Base-by-base conservation (phyloP, 495 filamentous ascomycete genomes). In the Penicillium turbatum region DNA sequence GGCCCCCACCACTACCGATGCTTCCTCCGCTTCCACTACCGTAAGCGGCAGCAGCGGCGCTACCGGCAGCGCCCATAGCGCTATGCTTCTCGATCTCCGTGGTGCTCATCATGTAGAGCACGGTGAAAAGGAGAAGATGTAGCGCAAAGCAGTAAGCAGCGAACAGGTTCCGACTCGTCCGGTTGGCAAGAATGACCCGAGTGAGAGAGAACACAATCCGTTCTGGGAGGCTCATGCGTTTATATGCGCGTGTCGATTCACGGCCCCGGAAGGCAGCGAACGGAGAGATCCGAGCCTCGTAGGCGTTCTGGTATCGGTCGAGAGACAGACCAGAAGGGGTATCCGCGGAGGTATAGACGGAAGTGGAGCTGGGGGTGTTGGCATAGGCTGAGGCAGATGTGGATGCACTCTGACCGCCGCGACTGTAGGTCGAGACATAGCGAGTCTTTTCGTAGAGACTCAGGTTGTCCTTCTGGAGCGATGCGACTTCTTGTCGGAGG, bases 401-500 rank as follows among this genome's bases (percentile, higher is more conserved):
- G n/a, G 83, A 77, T 45, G 81, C 74, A 1, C 75, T 77, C 40
- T 77, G 78, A 40, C 77, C 72, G 45, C 90, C 72, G 44, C 90
- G 84, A 63, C 82, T 92, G 76, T 96, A 97, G 5, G 89, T 89
- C 12, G 91, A 95, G 11, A 96, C 84, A 70, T 97, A 99, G 35
- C 93, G 84, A 31, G 93, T 96, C 79, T 97, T 99, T 67, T 99
- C 93, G 67, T 99, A 99, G 3, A 99, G 82, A 61, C 88, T 86
- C 30, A 99, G 80, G 66, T 99, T 99, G 70, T 99, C 93, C 68
- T 90, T 93, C 65, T 97, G 93, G 11, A 99, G 77, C 10, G 90
- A 86, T 36, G 91, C 86, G 57, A 99, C 83, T 63, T 99, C 93
- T 54, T 92, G 89, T 13, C 95, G 85, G 27, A 97, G 78, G 9